phyloP scores from a whole-genome alignment of 257 asterid species.

The Fraxinus anomala region DNA sequence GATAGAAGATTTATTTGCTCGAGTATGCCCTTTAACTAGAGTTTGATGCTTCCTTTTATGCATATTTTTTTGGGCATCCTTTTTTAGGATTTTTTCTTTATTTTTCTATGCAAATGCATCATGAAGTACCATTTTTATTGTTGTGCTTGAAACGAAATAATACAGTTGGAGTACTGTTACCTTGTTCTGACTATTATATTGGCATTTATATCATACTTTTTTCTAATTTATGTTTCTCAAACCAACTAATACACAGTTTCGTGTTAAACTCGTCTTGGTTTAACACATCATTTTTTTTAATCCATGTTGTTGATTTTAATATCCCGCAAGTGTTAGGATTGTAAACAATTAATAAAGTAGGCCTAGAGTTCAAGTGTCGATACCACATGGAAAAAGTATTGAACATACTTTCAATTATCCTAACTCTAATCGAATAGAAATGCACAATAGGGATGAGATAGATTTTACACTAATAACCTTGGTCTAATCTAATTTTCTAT shows the following conservation, averaged over 20 bases:
- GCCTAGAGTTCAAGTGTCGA: too few relatives aligned
- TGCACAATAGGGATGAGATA: too few relatives aligned
- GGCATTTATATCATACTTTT: neutral
- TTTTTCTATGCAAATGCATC: constrained; percentile 13
- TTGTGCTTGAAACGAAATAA: constrained; percentile 4
- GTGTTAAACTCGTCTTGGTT: neutral
- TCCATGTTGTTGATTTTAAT: neutral
- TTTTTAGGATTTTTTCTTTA: neutral
- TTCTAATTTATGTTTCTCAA: neutral
- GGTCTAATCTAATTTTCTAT: too few relatives aligned
- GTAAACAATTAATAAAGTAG: too few relatives aligned
- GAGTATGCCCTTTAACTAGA: constrained; percentile 56
- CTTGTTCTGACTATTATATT: neutral
- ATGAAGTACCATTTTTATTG: neutral
- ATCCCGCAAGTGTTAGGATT: too few relatives aligned
- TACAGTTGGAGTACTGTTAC: neutral
- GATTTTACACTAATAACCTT: too few relatives aligned
- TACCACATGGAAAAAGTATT: too few relatives aligned
- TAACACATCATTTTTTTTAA: neutral
- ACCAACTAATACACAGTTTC: neutral
- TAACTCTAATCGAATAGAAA: too few relatives aligned
- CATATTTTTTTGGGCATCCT: neutral
- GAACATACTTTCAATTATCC: too few relatives aligned
- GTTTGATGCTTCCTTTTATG: constrained; percentile 11
- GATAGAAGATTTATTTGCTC: constrained; percentile 94